phyloP scores from a whole-genome alignment of 177 flowering plant genomes.

The Vitis hybrid region DNA sequence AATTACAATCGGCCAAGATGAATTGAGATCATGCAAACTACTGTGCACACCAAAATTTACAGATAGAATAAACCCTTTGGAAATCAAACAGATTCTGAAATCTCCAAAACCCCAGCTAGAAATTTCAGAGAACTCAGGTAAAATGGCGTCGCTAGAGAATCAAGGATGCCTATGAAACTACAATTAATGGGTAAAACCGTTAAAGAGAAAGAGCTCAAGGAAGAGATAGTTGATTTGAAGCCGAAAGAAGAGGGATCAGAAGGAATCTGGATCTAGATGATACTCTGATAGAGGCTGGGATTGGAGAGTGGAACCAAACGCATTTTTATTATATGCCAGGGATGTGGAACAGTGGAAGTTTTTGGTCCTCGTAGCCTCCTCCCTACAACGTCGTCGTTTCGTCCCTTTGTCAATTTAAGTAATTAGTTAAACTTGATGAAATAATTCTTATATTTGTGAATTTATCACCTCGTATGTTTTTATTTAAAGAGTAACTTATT shows the following conservation, averaged over 20 bases:
- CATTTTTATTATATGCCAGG: too few relatives aligned
- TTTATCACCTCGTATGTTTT: too few relatives aligned
- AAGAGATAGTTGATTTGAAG: slow-evolving; percentile 6
- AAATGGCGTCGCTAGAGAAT: neutral
- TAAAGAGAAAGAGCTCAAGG: slow-evolving; percentile 3
- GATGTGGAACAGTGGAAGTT: too few relatives aligned
- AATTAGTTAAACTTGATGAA: too few relatives aligned
- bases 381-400: too few relatives aligned
- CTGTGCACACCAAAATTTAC: neutral
- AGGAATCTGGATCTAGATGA: slow-evolving; percentile 9
- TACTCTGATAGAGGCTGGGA: neutral
- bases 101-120: slow-evolving; percentile 50
- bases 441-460: too few relatives aligned
- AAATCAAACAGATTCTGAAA: neutral
- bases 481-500: neutral
- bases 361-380: too few relatives aligned
- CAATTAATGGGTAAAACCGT: slow-evolving; percentile 24
- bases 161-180: neutral
- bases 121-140: slow-evolving; percentile 9
- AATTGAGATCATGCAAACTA: neutral
- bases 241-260: neutral
- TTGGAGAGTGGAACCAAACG: neutral
- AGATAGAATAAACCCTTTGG: slow-evolving; percentile 12
- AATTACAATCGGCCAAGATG: slow-evolving; percentile 7
- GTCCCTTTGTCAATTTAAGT: too few relatives aligned